Evolutionary conservation across 352 stramenopile genomes (phyloP), one percentile per base, ranked within the genome.

Genomic region (Globisporangium canariense): DNA sequence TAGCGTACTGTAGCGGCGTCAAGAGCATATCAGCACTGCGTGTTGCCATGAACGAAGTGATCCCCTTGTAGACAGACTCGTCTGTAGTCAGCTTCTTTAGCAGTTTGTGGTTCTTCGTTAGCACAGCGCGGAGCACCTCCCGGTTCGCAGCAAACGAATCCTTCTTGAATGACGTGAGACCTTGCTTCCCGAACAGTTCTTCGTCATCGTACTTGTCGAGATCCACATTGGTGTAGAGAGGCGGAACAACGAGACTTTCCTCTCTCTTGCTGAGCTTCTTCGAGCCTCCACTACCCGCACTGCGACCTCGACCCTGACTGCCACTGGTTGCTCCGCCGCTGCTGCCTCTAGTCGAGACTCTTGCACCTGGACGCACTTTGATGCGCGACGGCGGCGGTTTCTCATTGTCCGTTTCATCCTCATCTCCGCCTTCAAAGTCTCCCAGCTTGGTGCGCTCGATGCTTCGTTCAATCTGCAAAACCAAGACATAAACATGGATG

Each of bases 91-190:
- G 68, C 43, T 76, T 78, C 70, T 89, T 86, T 13, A 93, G 65
- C 50, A 91, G n/a, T 62, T 86, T 81, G 67, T 87, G 64, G 66
- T 93, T 83, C 57, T 79, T 78, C 41, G 81, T 90, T 18, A 91
- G 62, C 47, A 91, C 85, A 0, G 82, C 82, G 2, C 85, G 82
- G 32, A 91, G 67, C 14, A 93, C 78, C 58, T 93, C 85, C 14
- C 83, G 81, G 46, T 78, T 77, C 30, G 73, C 77, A 7, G 79
- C 76, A 2, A 79, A 58, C 38, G 80, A 72, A 57, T 93, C 82
- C 3, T 86, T 74, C 58, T 67, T 77, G 43, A 75, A 74, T 8
- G 67, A 49, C 8, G 64, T 32, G 25, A 87, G 73, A 2, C 63
- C 67, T 13, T 93, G 81, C 11, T 43, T 67, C 10, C 85, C 85